Conservation (phyloP, 345 rosid species). For the Eucalyptus brandiana region DNA sequence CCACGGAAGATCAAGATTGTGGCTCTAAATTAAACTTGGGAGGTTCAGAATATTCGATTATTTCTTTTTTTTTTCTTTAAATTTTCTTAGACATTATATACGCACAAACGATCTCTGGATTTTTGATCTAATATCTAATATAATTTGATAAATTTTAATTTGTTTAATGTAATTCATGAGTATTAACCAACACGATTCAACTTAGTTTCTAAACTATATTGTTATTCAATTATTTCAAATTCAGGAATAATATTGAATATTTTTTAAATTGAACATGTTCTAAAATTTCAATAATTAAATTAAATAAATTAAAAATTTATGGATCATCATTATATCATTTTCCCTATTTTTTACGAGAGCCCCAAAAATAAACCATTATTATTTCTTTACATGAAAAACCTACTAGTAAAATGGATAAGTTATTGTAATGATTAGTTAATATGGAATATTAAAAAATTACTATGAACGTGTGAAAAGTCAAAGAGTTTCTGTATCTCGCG, state of each 20-base stretch:
- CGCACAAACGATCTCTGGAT: no score
- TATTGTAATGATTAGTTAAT: not conserved
- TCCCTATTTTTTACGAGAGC: not conserved
- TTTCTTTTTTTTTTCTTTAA: not conserved
- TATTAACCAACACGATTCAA: no score
- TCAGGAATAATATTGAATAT: no score
- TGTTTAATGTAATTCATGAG: rapidly evolving
- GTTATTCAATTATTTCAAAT: no score
- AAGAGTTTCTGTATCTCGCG: no score
- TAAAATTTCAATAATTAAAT: rapidly evolving
- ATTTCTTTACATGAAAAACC: not conserved
- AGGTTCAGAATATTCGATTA: not conserved
- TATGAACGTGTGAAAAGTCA: no score
- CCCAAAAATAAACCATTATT: not conserved
- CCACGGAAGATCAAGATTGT: slow-evolving; percentile 49
- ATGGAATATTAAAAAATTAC: no score
- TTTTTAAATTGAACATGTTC: rapidly evolving
- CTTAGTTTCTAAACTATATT: rapidly evolving
- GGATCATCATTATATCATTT: no score
- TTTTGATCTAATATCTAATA: no score
- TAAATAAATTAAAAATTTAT: no score
- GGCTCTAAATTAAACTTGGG: slow-evolving; percentile 17
- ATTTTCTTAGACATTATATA: not conserved
- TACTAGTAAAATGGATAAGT: not conserved
- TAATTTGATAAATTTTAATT: rapidly evolving